These are phyloP conservation scores for Atkinsonella hypoxylon DNA, from an alignment of 2,329 filamentous ascomycete species.

Conservation along the genomic window DNA sequence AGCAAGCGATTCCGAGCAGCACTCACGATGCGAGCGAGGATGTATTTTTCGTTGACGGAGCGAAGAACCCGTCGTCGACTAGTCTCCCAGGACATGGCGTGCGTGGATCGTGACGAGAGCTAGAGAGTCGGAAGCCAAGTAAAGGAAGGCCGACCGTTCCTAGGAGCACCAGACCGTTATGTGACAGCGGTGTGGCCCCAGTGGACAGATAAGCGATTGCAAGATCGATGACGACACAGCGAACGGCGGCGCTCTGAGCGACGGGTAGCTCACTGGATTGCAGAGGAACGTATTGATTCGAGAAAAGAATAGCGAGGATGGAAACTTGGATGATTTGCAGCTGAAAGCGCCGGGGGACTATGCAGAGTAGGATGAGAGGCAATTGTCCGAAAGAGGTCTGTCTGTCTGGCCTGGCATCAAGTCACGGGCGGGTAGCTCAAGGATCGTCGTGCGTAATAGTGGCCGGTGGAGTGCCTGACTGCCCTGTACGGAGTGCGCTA, in stretches of 20 bases:
- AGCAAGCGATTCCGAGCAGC: neutral
- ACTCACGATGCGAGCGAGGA: slow-evolving; percentile 61
- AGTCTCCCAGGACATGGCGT: slow-evolving; percentile 45
- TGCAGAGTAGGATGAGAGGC: neutral
- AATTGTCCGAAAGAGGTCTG: neutral
- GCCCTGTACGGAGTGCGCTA: too few relatives aligned
- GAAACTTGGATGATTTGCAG: neutral
- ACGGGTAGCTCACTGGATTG: neutral
- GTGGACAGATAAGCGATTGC: neutral
- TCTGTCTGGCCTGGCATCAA: too few relatives aligned
- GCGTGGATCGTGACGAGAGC: neutral
- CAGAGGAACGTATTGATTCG: neutral
- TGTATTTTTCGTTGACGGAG: slow-evolving; percentile 52
- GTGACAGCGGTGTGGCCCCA: neutral
- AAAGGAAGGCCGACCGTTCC: neutral
- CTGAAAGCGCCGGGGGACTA: neutral
- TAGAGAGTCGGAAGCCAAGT: neutral
- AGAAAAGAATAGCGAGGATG: neutral
- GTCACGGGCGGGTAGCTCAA: too few relatives aligned
- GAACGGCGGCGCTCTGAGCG: neutral
- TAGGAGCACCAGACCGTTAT: neutral
- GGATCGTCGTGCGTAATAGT: too few relatives aligned
- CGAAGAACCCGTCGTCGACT: slow-evolving; percentile 49
- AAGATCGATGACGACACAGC: slow-evolving; percentile 3
- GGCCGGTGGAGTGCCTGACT: too few relatives aligned